Evolutionary conservation across 164 flowering plant species (phyloP).

Genomic region (Chimonanthus salicifolius): DNA sequence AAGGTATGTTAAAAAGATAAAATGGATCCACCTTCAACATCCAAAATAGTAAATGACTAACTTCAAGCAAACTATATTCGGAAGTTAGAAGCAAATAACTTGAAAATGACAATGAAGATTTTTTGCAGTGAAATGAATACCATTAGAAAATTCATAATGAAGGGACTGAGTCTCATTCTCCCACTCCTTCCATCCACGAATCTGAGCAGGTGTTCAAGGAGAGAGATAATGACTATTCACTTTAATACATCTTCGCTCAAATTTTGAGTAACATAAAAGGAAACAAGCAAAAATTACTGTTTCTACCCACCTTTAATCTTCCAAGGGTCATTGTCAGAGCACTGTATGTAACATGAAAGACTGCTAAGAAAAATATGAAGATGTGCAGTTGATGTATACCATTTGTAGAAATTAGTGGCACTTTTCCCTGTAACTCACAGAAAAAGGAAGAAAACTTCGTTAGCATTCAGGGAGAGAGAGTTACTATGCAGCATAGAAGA

Average conservation of each 20-base stretch:
- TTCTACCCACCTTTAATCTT: constrained; percentile 63
- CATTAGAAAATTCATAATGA: constrained; percentile 71
- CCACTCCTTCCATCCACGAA: constrained; percentile 93
- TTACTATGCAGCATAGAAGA: not conserved
- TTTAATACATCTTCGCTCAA: not conserved
- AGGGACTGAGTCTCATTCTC: constrained; percentile 63
- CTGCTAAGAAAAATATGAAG: constrained; percentile 91
- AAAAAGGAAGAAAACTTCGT: too few species aligned
- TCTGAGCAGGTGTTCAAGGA: constrained; percentile 36
- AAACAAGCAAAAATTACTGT: not conserved
- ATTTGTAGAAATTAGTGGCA: constrained; percentile 54
- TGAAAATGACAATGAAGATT: not conserved
- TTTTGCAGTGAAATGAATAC: constrained; percentile 29
- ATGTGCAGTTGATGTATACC: constrained; percentile 93
- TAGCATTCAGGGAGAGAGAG: too few species aligned
- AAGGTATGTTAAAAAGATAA: not conserved
- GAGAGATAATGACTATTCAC: not conserved
- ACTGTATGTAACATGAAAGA: constrained; percentile 71
- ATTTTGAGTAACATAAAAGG: not conserved
- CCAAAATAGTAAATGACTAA: not conserved
- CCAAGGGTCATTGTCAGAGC: constrained; percentile 82
- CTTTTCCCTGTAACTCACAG: constrained; percentile 44
- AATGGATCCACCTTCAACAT: not conserved
- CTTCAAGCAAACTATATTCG: not conserved
- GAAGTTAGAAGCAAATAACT: not conserved